Evolutionary conservation across 768 basidiomycete species (phyloP), one percentile per base, ranked within the genome.

Genomic region (Tylopilus sp.): DNA sequence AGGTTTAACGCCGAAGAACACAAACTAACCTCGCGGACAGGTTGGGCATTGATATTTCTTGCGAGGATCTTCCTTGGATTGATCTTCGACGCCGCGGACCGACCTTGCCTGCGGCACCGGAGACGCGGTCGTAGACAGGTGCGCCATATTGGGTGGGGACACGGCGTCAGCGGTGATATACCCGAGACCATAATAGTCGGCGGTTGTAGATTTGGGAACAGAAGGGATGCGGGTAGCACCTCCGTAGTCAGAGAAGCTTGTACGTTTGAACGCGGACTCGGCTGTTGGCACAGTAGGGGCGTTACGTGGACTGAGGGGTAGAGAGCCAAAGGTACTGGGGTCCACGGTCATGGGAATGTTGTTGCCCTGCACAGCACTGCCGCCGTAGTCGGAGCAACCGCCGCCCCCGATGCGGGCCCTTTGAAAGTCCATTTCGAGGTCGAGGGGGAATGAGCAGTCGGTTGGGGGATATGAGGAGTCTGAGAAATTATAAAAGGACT

Each of bases 41-140:
- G 76, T 76, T 12, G 78, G 68, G 63, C 91, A 93, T 62, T 81
- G 85, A 66, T 91, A 91, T 63, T 87, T 89, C 71, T 86, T 87
- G 64, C 86, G 82, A 10, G 85, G 79, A 56, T 89, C 89, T 16
- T 76, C 76, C 59, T 80, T 82, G 36, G 67, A 63, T 19, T 72
- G 70, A 28, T 82, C 81, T 21, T 81, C 67, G 24, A 67, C 52
- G 44, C 66, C 63, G 14, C 74, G 72, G 28, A 76, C 69, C 19
- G 76, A 66, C 47, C 68, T 63, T 16, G 71, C 60, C 43, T 67
- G 53, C 17, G 77, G 71, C 11, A 76, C 72, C 4, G 68, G 60
- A 31, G 82, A 71, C 5, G 80, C 64, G 2, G 78, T 62, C 10
- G 73, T 58, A 6, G 84, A 74, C 42, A 85, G 60, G 29, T 79